These are phyloP conservation scores for Vanrija pseudolonga DNA, from an alignment of 1,284 basidiomycete species.

Conservation along the genomic window DNA sequence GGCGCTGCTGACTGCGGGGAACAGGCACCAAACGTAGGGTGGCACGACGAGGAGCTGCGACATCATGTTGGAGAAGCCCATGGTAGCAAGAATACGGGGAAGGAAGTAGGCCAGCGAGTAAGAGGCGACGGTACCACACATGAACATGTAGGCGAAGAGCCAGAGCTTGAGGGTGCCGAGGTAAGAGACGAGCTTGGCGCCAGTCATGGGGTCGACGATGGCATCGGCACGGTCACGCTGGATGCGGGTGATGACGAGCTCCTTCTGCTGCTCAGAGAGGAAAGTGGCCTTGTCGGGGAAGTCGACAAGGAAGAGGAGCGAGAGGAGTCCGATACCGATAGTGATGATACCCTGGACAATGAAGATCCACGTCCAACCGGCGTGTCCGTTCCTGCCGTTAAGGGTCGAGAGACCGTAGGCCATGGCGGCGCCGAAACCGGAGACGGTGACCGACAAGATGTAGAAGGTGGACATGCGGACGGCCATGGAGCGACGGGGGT, in stretches of 20 bases:
- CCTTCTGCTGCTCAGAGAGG: conserved; percentile 45
- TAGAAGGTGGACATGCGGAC: conserved; percentile 47
- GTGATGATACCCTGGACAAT: conserved; percentile 32
- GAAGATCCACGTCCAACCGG: conserved; percentile 17
- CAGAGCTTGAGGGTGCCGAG: conserved; percentile 49
- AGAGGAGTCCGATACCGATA: conserved; percentile 33
- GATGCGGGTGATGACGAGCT: conserved; percentile 48
- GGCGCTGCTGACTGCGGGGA: conserved; percentile 43
- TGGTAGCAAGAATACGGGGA: conserved; percentile 44
- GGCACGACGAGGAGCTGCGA: conserved; percentile 47
- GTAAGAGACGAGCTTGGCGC: conserved; percentile 41
- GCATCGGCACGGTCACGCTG: conserved; percentile 52
- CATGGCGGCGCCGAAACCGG: not conserved
- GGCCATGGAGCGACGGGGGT: conserved; percentile 51
- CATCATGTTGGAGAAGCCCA: conserved; percentile 40
- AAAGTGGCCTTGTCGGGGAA: conserved; percentile 53
- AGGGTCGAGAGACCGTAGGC: conserved; percentile 2
- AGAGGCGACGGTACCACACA: conserved; percentile 20
- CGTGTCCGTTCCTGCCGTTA: not conserved
- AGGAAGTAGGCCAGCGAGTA: conserved; percentile 44
- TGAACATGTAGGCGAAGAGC: conserved; percentile 49
- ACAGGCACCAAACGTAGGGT: conserved; percentile 44
- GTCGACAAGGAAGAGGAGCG: conserved; percentile 41
- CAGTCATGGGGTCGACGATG: conserved; percentile 45
- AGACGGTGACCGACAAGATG: conserved; percentile 26